A percentile compares a stretch with the other conserved stretches of the same genome.
Conservation (phyloP, 78 protist genomes). For the Chrysochromulina tobinii region DNA sequence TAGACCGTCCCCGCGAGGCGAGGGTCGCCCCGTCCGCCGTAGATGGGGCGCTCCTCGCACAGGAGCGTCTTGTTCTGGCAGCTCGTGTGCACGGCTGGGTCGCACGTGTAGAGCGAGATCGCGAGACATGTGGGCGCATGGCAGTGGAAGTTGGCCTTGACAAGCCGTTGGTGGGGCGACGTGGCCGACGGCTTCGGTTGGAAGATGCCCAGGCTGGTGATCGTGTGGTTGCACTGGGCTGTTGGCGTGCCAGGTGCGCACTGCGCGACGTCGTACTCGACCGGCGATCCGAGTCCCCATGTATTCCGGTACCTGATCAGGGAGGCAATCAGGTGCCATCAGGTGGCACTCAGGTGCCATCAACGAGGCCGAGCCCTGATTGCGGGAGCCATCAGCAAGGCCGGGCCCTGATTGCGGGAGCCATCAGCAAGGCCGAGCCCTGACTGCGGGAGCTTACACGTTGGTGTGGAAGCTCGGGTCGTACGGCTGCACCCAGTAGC, state of each 20-base stretch:
- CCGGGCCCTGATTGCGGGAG: neutral
- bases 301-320: neutral
- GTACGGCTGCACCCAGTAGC: neutral
- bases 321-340: no score
- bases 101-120: neutral
- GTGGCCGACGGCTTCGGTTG: neutral
- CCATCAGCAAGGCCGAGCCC: no score
- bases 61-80: neutral
- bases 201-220: neutral
- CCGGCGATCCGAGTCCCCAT: neutral
- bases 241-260: neutral
- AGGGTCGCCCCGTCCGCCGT: neutral
- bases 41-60: neutral
- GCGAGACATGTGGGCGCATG: conserved; percentile 24
- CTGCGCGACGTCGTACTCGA: neutral
- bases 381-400: no score
- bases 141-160: conserved; percentile 6
- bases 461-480: neutral
- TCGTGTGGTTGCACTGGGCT: neutral
- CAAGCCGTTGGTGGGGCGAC: neutral
- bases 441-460: neutral
- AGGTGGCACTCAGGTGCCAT: no score
- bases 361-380: no score
- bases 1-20: neutral
- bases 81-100: neutral